Evolutionary conservation across 805 yeast genomes (phyloP).

Genomic region (Yamadazyma sp.): DNA sequence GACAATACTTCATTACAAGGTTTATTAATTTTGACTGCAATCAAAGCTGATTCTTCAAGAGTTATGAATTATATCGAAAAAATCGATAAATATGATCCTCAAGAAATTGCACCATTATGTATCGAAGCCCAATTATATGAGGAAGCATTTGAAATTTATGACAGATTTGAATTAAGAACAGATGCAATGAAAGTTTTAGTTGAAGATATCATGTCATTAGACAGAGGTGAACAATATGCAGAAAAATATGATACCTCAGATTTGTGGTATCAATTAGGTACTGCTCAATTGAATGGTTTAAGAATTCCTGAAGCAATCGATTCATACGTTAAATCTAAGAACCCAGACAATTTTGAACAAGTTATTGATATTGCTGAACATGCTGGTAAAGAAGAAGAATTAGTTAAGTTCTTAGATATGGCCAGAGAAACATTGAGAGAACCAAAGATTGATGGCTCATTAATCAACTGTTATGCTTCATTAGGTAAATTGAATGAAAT

Average conservation of each 20-base stretch:
- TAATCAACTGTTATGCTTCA: constrained; percentile 82
- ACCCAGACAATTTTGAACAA: constrained; percentile 83
- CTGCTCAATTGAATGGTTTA: constrained; percentile 91
- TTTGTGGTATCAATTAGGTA: constrained; percentile 93
- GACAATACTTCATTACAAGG: constrained; percentile 96
- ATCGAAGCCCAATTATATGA: constrained; percentile 84
- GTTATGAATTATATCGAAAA: constrained; percentile 83
- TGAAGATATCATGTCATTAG: constrained; percentile 90
- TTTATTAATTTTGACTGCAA: constrained; percentile 86
- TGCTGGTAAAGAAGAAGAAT: constrained; percentile 94
- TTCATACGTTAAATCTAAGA: constrained; percentile 88
- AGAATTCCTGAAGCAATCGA: constrained; percentile 88
- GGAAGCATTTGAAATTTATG: constrained; percentile 91
- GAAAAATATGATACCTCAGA: constrained; percentile 84
- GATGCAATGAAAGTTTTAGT: constrained; percentile 89
- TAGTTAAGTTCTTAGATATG: constrained; percentile 81
- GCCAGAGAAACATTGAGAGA: constrained; percentile 91
- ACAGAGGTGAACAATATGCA: constrained; percentile 91
- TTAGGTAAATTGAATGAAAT: constrained; percentile 74
- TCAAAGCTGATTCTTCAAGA: constrained; percentile 88
- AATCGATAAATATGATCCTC: constrained; percentile 86
- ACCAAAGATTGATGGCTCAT: constrained; percentile 88
- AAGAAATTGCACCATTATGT: constrained; percentile 90
- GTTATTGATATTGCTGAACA: constrained; percentile 93
- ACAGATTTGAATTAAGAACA: constrained; percentile 70